phyloP scores from a whole-genome alignment of 441 rosid genomes.

The Dalechampia spathulata region DNA sequence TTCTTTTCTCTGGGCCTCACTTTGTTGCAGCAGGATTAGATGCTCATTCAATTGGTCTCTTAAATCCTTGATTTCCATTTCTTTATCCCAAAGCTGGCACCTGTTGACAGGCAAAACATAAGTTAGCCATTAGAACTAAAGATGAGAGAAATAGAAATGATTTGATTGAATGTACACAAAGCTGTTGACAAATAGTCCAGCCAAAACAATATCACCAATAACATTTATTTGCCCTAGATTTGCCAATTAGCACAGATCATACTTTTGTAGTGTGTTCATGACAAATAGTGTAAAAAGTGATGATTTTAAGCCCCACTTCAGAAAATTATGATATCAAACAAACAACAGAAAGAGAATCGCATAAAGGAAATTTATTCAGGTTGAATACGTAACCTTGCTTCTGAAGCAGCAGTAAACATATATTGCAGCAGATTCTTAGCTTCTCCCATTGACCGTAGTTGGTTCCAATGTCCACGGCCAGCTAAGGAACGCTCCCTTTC shows the following conservation, averaged over 20 bases:
- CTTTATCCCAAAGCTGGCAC: conserved; percentile 91
- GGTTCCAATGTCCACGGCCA: conserved; percentile 95
- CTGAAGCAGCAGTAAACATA: conserved; percentile 82
- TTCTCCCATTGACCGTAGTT: conserved; percentile 92
- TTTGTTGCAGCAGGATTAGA: conserved; percentile 56
- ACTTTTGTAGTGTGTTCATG: too few relatives aligned
- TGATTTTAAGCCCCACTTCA: too few relatives aligned
- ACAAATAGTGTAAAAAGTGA: too few relatives aligned
- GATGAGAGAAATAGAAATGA: too few relatives aligned
- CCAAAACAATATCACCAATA: too few relatives aligned
- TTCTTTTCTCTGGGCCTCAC: conserved; percentile 74
- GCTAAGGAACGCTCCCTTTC: conserved; percentile 83
- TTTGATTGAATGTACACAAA: too few relatives aligned
- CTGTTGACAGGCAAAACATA: conserved; percentile 38
- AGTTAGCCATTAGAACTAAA: background rate
- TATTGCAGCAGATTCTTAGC: conserved; percentile 94
- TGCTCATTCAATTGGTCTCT: conserved; percentile 88
- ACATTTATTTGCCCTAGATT: too few relatives aligned
- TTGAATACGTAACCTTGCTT: conserved; percentile 88
- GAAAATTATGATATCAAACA: too few relatives aligned
- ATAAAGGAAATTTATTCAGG: conserved; percentile 40
- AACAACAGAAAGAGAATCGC: background rate
- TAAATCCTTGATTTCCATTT: conserved; percentile 77
- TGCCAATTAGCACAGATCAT: too few relatives aligned
- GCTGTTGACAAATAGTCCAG: too few relatives aligned